Evolutionary conservation across 257 asterid genomes (phyloP).

Genomic region (Misopates orontium): DNA sequence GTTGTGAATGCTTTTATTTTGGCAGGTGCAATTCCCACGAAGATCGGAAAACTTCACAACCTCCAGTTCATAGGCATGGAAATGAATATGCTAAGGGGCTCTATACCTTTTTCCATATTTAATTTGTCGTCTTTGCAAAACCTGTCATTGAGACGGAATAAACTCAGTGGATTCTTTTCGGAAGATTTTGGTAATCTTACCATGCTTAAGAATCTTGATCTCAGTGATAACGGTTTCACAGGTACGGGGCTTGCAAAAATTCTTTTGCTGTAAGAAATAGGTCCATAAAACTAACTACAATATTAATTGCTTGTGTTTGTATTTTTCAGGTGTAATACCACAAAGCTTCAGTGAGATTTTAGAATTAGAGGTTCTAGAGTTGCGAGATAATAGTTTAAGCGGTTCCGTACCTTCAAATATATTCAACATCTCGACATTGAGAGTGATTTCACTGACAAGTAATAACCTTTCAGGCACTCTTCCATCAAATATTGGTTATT

Average conservation of each 20-base stretch:
- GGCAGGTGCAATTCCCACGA: too few relatives aligned
- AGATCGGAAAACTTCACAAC: too few relatives aligned
- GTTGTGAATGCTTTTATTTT: too few relatives aligned
- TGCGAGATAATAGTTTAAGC: background rate
- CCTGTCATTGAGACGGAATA: background rate
- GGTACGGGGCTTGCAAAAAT: too few relatives aligned
- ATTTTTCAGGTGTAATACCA: too few relatives aligned
- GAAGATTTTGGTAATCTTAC: background rate
- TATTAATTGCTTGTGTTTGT: too few relatives aligned
- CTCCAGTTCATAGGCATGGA: too few relatives aligned
- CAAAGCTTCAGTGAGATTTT: too few relatives aligned
- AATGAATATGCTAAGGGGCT: conserved; percentile 4
- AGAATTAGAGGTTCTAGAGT: too few relatives aligned
- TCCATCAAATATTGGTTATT: background rate
- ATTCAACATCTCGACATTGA: conserved; percentile 16
- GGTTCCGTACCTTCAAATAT: conserved; percentile 3
- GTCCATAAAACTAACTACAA: too few relatives aligned
- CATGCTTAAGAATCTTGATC: background rate
- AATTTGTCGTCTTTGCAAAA: background rate
- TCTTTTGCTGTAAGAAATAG: too few relatives aligned
- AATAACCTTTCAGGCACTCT: conserved; percentile 8
- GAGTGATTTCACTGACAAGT: background rate
- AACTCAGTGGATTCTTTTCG: background rate
- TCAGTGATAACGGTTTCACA: too few relatives aligned
- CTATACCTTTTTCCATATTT: background rate